Percentiles rank a stretch among this genome's conserved stretches.
Evolutionary conservation across 345 rosid genomes (phyloP).

Genomic region (Boechera stricta): DNA sequence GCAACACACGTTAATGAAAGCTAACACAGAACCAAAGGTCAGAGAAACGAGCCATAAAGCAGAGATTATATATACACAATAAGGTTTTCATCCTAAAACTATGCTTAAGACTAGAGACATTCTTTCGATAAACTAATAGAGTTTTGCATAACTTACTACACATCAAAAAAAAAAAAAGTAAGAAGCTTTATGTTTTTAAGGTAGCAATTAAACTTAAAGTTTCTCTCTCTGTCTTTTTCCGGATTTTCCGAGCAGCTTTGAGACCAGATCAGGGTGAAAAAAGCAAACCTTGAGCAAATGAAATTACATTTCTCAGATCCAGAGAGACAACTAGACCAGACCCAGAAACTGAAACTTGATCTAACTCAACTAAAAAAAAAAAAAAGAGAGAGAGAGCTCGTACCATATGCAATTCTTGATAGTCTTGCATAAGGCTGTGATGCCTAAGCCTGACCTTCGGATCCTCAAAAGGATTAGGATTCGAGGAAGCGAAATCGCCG

Average conservation of each 20-base stretch:
- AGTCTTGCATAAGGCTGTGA: constrained; percentile 72
- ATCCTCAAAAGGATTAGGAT: constrained; percentile 44
- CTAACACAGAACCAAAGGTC: constrained; percentile 4
- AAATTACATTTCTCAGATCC: constrained; percentile 50
- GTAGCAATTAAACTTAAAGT: constrained; percentile 25
- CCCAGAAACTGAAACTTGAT: constrained; percentile 36
- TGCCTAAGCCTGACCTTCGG: constrained; percentile 57
- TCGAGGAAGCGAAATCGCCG: constrained; percentile 38
- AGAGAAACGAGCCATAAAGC: constrained; percentile 1
- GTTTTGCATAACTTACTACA: constrained; percentile 4
- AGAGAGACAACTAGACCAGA: constrained; percentile 34
- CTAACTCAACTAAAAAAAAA: constrained; percentile 25
- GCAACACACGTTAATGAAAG: constrained; percentile 3
- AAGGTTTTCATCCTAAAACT: not conserved
- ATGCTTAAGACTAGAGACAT: not conserved
- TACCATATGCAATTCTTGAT: constrained; percentile 62
- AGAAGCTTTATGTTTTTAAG: constrained; percentile 22
- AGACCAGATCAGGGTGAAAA: constrained; percentile 35
- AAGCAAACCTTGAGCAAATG: constrained; percentile 1
- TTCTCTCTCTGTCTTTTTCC: not conserved
- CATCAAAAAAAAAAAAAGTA: not conserved
- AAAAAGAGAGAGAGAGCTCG: not conserved
- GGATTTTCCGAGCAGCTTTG: not conserved
- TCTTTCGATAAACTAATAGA: constrained; percentile 14
- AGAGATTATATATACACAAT: not conserved